phyloP scores from a whole-genome alignment of 202 grass and related monocot species.

The Brachypodium distachyon region DNA sequence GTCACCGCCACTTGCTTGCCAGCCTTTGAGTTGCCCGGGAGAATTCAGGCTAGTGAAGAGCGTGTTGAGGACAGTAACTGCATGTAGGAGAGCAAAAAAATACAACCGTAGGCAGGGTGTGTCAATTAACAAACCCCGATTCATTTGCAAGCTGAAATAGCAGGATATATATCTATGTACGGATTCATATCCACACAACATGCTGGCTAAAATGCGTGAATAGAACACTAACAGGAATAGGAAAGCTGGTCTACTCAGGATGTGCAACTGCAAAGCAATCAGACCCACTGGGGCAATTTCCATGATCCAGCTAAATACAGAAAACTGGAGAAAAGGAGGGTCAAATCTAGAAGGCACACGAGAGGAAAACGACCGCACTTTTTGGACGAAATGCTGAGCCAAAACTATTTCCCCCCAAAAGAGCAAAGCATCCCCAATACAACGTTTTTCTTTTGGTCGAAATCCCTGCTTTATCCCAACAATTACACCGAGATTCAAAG shows the following conservation, averaged over 20 bases:
- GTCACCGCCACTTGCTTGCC: constrained; percentile 69
- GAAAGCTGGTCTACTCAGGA: neutral
- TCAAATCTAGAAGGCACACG: neutral
- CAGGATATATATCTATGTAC: neutral
- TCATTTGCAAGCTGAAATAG: neutral
- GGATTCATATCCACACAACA: constrained; percentile 6
- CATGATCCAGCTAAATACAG: neutral
- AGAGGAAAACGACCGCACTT: neutral
- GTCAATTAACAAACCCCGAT: neutral
- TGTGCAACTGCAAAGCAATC: neutral
- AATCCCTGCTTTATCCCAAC: neutral
- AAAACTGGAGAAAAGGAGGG: neutral
- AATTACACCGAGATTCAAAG: neutral
- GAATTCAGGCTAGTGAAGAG: constrained; percentile 79
- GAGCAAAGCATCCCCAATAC: neutral
- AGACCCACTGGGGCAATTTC: neutral
- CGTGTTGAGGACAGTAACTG: constrained; percentile 72
- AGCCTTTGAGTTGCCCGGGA: constrained; percentile 55
- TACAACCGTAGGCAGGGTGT: neutral
- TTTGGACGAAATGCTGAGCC: neutral
- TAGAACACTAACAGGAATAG: neutral
- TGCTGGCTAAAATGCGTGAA: neutral
- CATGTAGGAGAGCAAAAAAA: constrained; percentile 23
- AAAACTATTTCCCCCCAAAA: neutral
- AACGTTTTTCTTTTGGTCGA: neutral